phyloP scores from a whole-genome alignment of 2,329 filamentous ascomycete species.

The Lachnellula occidentalis region DNA sequence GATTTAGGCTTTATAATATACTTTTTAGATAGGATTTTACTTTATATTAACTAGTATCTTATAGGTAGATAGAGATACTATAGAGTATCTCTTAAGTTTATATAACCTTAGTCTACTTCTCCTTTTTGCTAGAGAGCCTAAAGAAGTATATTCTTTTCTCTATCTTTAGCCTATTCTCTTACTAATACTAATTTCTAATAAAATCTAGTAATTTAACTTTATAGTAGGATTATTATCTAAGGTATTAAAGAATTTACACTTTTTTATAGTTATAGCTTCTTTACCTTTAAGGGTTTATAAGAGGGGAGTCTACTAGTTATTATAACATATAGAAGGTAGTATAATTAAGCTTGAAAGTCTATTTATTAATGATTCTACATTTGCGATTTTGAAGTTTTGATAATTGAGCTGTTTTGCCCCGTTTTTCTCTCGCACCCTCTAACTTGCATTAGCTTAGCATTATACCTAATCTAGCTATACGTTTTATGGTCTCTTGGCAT shows the following conservation, averaged over 20 bases:
- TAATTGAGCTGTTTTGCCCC: no score
- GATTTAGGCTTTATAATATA: not conserved
- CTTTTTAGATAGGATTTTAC: not conserved
- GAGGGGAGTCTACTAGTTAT: no score
- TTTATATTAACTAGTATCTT: not conserved
- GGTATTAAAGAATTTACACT: not conserved
- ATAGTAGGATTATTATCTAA: not conserved
- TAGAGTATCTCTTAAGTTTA: not conserved
- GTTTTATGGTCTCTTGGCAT: no score
- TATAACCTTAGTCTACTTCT: not conserved
- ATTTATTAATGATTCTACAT: no score
- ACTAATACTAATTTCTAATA: not conserved
- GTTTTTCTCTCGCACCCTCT: no score
- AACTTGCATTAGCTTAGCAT: no score
- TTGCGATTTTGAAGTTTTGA: no score
- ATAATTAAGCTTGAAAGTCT: no score
- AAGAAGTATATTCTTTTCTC: not conserved
- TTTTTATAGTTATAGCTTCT: slow-evolving; percentile 5
- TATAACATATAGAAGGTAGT: no score
- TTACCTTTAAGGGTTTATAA: no score
- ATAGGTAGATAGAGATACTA: not conserved
- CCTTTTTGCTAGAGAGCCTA: not conserved
- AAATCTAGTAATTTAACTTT: not conserved
- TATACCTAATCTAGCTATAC: no score
- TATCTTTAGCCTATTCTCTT: not conserved